phyloP scores from a whole-genome alignment of 2,329 filamentous ascomycete species.

The Ophiostoma pallidulum region DNA sequence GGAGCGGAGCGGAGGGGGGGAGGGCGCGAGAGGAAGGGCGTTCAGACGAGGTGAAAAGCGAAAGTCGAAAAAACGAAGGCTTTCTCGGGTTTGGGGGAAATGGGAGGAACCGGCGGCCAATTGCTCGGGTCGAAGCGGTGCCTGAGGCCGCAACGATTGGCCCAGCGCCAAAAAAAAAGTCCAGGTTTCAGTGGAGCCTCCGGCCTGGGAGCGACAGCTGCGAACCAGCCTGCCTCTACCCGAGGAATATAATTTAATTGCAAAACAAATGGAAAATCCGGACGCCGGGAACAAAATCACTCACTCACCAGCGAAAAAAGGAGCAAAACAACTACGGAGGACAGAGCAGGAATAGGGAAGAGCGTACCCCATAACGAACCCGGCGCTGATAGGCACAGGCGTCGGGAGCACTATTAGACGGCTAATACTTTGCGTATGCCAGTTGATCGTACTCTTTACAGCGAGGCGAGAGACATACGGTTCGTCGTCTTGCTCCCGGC shows the following conservation, averaged over 20 bases:
- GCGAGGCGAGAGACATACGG: no score
- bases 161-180: background rate
- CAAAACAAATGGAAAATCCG: slow-evolving; percentile 3
- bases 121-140: slow-evolving; percentile 7
- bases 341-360: no score
- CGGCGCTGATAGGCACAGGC: no score
- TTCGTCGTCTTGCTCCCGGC: no score
- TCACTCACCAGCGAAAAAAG: slow-evolving; percentile 2
- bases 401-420: no score
- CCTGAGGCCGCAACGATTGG: slow-evolving; percentile 14
- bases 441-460: no score
- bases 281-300: background rate
- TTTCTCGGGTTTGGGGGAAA: slow-evolving; percentile 21
- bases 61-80: slow-evolving; percentile 13
- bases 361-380: no score
- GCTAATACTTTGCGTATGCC: no score
- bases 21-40: slow-evolving; percentile 16
- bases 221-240: no score
- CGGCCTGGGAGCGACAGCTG: no score
- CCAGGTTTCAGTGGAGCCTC: no score
- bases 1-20: slow-evolving; percentile 15
- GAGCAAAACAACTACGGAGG: background rate
- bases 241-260: slow-evolving; percentile 1
- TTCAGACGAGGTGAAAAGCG: slow-evolving; percentile 5
- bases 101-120: slow-evolving; percentile 14